Percentiles rank a stretch among this genome's conserved stretches.
These are phyloP conservation scores for Vickermania ingenoplastis DNA, from an alignment of 208 protist species.

Conservation along the genomic window DNA sequence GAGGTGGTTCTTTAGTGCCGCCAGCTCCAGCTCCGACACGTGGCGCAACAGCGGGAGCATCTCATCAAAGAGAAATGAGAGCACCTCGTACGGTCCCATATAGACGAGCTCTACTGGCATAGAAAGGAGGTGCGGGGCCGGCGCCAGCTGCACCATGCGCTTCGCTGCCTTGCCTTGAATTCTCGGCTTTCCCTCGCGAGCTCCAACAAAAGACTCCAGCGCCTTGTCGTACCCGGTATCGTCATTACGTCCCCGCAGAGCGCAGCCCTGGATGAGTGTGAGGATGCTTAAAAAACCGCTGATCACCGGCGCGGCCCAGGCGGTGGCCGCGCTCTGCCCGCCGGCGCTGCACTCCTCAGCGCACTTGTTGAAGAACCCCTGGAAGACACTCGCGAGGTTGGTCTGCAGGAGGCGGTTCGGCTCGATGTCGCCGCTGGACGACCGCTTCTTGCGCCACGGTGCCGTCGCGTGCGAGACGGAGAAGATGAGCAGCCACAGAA, in stretches of 20 bases:
- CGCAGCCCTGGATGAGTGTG: constrained; percentile 43
- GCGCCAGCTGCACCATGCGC: constrained; percentile 68
- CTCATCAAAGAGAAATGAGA: constrained; percentile 78
- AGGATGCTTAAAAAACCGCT: constrained; percentile 67
- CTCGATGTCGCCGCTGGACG: constrained; percentile 15
- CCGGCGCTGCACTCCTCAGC: neutral
- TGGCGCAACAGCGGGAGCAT: constrained; percentile 63
- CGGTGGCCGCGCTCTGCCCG: constrained; percentile 6
- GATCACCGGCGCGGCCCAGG: constrained; percentile 28
- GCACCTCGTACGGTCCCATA: constrained; percentile 69
- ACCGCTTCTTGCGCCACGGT: constrained; percentile 52
- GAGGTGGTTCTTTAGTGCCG: constrained; percentile 46
- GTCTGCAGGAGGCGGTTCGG: constrained; percentile 40
- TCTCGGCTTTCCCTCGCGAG: constrained; percentile 17
- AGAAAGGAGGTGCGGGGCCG: constrained; percentile 26
- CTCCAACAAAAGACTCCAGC: constrained; percentile 63
- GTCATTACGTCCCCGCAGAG: constrained; percentile 47
- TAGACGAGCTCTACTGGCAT: constrained; percentile 55
- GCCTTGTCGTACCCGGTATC: constrained; percentile 66
- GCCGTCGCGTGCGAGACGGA: constrained; percentile 55
- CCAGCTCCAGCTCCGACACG: constrained; percentile 60
- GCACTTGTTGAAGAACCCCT: constrained; percentile 2
- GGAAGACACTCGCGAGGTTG: constrained; percentile 21
- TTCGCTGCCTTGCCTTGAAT: constrained; percentile 65
- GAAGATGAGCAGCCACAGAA: constrained; percentile 58